Conservation (phyloP, 2,329 filamentous ascomycete genomes). For the Nemania sp. region DNA sequence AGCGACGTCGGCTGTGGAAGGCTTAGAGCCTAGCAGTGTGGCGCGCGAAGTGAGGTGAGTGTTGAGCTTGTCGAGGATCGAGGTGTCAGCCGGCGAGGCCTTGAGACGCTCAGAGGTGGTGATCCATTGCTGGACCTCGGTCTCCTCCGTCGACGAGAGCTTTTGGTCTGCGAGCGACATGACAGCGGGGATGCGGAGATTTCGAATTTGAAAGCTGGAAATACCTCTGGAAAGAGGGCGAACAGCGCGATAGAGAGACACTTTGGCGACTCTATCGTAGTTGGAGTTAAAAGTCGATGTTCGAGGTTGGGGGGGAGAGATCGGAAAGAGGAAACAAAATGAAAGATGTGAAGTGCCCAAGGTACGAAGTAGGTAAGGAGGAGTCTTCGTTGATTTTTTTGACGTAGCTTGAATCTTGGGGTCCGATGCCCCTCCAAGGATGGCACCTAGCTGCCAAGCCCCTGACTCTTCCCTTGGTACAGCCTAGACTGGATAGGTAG, state of each 20-base stretch:
- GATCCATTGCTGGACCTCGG: constrained; percentile 89
- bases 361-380: too few species aligned
- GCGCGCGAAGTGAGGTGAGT: constrained; percentile 84
- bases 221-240: constrained; percentile 39
- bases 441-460: too few species aligned
- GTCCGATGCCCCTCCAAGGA: constrained; percentile 17
- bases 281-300: neutral
- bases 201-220: constrained; percentile 24
- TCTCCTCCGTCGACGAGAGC: constrained; percentile 78
- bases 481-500: too few species aligned
- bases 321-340: neutral
- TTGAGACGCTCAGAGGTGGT: constrained; percentile 74
- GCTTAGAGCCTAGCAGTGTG: constrained; percentile 86
- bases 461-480: too few species aligned
- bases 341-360: too few species aligned
- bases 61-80: constrained; percentile 80
- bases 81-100: constrained; percentile 60
- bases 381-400: constrained; percentile 17
- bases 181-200: constrained; percentile 59
- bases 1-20: constrained; percentile 82
- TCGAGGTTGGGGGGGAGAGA: neutral
- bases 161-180: constrained; percentile 66
- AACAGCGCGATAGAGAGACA: constrained; percentile 46
- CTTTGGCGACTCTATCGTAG: constrained; percentile 34
- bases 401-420: neutral